A percentile compares a stretch with the other conserved stretches of the same genome.
These are phyloP conservation scores for Chalciporus pseudorubinellus DNA, from an alignment of 768 basidiomycete genomes.

Conservation along the genomic window DNA sequence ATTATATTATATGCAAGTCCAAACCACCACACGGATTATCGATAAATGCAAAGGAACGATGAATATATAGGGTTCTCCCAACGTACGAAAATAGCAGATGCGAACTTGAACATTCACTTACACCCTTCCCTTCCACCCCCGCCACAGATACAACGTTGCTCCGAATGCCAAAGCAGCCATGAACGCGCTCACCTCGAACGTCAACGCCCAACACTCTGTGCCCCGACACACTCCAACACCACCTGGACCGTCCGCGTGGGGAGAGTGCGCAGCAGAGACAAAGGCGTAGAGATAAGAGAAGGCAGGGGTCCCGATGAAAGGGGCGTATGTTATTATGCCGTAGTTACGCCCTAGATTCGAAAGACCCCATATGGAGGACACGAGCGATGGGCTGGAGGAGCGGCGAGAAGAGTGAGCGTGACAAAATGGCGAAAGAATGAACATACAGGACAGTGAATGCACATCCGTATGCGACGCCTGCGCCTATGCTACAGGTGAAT, in stretches of 20 bases:
- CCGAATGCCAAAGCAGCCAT: conserved; percentile 45
- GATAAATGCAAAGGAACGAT: background rate
- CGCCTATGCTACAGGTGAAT: conserved; percentile 48
- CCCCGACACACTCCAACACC: conserved; percentile 50
- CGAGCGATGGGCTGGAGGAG: conserved; percentile 59
- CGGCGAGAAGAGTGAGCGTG: background rate
- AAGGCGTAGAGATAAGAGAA: conserved; percentile 83
- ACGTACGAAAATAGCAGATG: too few relatives aligned
- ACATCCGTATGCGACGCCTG: conserved; percentile 67
- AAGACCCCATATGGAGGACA: conserved; percentile 71
- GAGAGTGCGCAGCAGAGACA: conserved; percentile 50
- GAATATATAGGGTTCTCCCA: background rate
- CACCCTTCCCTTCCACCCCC: conserved; percentile 56
- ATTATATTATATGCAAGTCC: too few relatives aligned
- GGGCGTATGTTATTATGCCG: conserved; percentile 70
- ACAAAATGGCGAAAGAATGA: background rate
- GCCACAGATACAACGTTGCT: conserved; percentile 54
- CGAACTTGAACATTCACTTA: conserved; percentile 26
- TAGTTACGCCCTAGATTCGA: conserved; percentile 74
- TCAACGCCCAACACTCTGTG: conserved; percentile 59
- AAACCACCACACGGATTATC: too few relatives aligned
- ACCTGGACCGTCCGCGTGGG: conserved; percentile 22
- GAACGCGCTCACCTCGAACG: conserved; percentile 53
- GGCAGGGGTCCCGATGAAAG: conserved; percentile 69
- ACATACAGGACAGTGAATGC: conserved; percentile 71